A percentile compares a stretch with the other conserved stretches of the same genome.
Conservation (phyloP, 2,329 filamentous ascomycete genomes). For the Verticillium dahliae region DNA sequence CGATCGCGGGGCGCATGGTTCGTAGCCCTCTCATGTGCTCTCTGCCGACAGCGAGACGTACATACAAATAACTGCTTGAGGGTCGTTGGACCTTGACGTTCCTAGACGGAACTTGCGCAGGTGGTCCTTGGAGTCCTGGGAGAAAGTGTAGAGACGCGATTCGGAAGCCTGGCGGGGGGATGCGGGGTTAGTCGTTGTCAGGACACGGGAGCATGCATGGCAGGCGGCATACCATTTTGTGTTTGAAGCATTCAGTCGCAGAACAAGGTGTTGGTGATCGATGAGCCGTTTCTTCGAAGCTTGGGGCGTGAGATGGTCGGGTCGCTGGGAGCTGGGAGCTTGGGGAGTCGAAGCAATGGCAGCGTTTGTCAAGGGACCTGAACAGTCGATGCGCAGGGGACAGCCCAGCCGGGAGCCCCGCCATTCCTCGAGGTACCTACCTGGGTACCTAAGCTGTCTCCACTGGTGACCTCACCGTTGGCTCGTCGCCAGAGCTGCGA, state of each 20-base stretch:
- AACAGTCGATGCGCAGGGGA: too few relatives aligned
- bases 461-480: slow-evolving; percentile 10
- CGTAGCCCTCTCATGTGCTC: neutral
- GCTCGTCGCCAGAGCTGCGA: neutral
- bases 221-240: neutral
- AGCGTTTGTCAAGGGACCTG: neutral
- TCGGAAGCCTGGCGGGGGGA: slow-evolving; percentile 57
- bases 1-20: neutral
- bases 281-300: neutral
- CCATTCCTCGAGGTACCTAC: neutral
- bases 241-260: neutral
- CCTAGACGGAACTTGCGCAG: slow-evolving; percentile 91
- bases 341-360: neutral
- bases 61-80: slow-evolving; percentile 93
- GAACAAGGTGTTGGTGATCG: neutral
- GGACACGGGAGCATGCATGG: neutral
- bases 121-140: slow-evolving; percentile 78
- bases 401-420: neutral
- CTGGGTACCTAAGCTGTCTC: neutral
- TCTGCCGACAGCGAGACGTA: slow-evolving; percentile 23
- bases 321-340: neutral
- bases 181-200: slow-evolving; percentile 3
- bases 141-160: slow-evolving; percentile 87
- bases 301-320: neutral
- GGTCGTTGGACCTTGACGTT: slow-evolving; percentile 78